phyloP scores from a whole-genome alignment of 2,329 filamentous ascomycete genomes.

The Chrysoporthe puriensis region DNA sequence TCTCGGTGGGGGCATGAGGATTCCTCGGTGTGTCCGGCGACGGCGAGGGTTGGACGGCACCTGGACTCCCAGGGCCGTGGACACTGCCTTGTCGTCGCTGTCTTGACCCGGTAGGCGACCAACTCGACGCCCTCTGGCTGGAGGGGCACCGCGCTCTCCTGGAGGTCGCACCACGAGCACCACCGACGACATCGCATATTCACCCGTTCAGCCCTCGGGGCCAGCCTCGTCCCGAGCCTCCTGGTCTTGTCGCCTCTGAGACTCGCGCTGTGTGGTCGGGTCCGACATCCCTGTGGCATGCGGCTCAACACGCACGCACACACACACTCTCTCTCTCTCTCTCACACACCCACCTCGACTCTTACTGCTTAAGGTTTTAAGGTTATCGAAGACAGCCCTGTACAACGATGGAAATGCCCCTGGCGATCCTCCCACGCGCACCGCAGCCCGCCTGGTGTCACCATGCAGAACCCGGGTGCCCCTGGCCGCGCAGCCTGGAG shows the following conservation, averaged over 20 bases:
- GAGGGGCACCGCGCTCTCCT: no score
- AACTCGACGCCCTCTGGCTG: no score
- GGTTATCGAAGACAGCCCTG: background rate
- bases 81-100: no score
- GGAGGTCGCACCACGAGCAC: no score
- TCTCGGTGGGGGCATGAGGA: no score
- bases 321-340: no score
- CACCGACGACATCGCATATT: no score
- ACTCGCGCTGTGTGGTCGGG: background rate
- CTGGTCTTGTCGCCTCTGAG: background rate
- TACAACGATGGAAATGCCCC: background rate
- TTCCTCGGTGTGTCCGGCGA: no score
- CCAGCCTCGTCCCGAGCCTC: background rate
- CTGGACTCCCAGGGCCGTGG: no score
- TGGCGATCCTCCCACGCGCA: slow-evolving; percentile 2
- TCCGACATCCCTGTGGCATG: background rate
- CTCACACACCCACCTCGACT: background rate
- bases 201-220: background rate
- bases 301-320: background rate
- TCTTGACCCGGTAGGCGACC: no score
- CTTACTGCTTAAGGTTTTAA: background rate
- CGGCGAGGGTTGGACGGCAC: no score
- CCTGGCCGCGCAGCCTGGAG: background rate
- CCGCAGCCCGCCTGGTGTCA: background rate
- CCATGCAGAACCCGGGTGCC: background rate